Base-by-base conservation (phyloP, 768 basidiomycete species). In the Xerocomus potaroensis region DNA sequence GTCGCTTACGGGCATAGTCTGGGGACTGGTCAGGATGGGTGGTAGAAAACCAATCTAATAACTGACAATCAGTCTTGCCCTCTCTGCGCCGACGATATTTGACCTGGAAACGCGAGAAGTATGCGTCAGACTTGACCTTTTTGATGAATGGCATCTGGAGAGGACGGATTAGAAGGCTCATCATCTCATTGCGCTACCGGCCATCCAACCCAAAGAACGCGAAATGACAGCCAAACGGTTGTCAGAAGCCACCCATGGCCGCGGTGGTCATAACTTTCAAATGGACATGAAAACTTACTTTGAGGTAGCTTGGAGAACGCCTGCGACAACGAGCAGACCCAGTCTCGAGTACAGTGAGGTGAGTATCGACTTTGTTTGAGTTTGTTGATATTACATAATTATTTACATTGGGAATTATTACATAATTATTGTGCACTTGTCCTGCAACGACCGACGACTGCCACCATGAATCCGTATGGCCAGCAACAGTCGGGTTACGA, bases 1-100 rank as follows among this genome's bases (percentile, higher is more conserved):
- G 81, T 57, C 94, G 85, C 76, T 97, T 96, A 59, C 96, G 90
- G 55, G 96, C 96, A 62, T 98, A 97, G 80, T 98, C 90, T 92
- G 23, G 19, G 26, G 43, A 30, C 44, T n/a, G 9, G 43, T 60
- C 18, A 57, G 54, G 35, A 41, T 2, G 31, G 29, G 27, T 16
- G n/a, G 27, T 27, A n/a, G 21, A 39, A 6, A 14, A 35, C 42
- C 14, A 41, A 48, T 12, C 39, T 15, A 24, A 38, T 22, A 19
- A 69, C 83, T 60, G 50, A 91, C 90, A 99, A 67, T 99, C 96
- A 51, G 96, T 99, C 79, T 95, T 98, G 50, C 96, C 96, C 75
- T 99, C 96, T 68, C 93, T 84, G 57, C 96, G 78, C 65, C 96
- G 78, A 67, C 95, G 89, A 73, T 96, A 96, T 77, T 98, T 98